Percentiles rank a stretch among this genome's conserved stretches.
Evolutionary conservation across 352 stramenopile species (phyloP).

Genomic region (Phytophthora sp.): DNA sequence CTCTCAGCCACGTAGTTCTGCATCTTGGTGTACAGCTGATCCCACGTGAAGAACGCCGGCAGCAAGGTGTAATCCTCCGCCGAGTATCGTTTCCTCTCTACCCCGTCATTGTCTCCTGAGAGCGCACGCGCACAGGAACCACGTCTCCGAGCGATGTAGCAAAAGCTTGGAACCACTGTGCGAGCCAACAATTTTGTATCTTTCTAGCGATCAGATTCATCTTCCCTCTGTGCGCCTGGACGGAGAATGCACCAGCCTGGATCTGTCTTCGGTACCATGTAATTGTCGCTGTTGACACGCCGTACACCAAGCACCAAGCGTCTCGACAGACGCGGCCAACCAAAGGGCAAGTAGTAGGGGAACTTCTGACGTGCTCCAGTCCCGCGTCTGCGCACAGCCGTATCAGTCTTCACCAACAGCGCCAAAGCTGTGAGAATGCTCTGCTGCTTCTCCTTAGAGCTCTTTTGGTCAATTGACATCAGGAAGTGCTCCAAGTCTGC

Average conservation of each 20-base stretch:
- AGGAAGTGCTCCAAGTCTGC: too few species aligned
- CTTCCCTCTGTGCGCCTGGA: not conserved
- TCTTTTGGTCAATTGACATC: too few species aligned
- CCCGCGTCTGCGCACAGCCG: too few species aligned
- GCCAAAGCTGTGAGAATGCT: too few species aligned
- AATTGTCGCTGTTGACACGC: not conserved
- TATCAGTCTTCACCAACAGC: too few species aligned
- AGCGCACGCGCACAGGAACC: constrained; percentile 5
- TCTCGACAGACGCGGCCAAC: too few species aligned
- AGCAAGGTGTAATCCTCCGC: constrained; percentile 10
- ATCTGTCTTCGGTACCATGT: not conserved
- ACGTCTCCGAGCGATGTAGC: not conserved
- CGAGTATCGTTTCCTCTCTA: not conserved
- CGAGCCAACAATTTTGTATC: not conserved
- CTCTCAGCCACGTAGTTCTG: constrained; percentile 16
- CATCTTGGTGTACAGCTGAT: constrained; percentile 19
- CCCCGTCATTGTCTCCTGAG: not conserved
- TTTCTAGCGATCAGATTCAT: not conserved
- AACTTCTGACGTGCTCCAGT: too few species aligned
- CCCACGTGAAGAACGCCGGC: constrained; percentile 24
- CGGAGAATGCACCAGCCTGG: not conserved
- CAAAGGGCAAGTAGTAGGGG: too few species aligned
- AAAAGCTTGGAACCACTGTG: constrained; percentile 8
- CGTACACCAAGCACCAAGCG: too few species aligned
- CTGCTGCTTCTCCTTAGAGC: too few species aligned